Base-by-base conservation (phyloP, 208 protist species). In the Acanthamoeba royreba region DNA sequence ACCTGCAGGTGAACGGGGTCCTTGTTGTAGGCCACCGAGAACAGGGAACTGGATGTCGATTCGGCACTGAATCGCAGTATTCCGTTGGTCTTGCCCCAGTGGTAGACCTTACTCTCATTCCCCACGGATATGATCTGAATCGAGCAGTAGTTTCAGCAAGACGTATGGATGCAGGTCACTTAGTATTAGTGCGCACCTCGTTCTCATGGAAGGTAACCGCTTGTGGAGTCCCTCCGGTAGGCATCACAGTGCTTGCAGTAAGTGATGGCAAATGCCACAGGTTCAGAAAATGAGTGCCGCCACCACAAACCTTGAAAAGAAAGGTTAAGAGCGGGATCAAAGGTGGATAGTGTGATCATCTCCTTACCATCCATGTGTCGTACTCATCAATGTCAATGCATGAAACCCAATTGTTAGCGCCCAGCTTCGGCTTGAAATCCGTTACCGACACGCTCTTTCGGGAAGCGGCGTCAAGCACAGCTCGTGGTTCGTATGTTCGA, bases 181-280 rank as follows among this genome's bases (percentile, higher is more conserved):
- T 7, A n/a, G 61, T 9, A 2, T 31, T 9, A 4, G 7, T 7
- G 11, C 28, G 4, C 66, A 77, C 66, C 66, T 77, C 66, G 66
- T 77, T 43, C 4, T 77, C 66, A 28, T 40, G 25, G 35, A 77
- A 77, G 25, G 45, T 7, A 43, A 17, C 66, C 5, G 66, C 66
- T 25, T 77, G 66, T 2, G 66, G 66, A 22, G 66, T 77, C 5
- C 66, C 66, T 31, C 66, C 66, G 4, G 66, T 77, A 40, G 66
- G 66, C 66, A 77, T 77, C 66, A 77, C 66, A 31, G 66, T 43
- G 66, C 66, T 77, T 17, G 66, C 22, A 40, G 66, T 77, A 1
- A 77, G 66, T 40, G 66, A 77, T 46, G 66, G 66, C 66, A 77
- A 17, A 77, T 77, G 66, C 66, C 66, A 77, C 66, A 77, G 66